Percentiles rank a stretch among this genome's conserved stretches.
Evolutionary conservation across 192 early-diverging fungal species (phyloP).

Genomic region (Podila epicladia): DNA sequence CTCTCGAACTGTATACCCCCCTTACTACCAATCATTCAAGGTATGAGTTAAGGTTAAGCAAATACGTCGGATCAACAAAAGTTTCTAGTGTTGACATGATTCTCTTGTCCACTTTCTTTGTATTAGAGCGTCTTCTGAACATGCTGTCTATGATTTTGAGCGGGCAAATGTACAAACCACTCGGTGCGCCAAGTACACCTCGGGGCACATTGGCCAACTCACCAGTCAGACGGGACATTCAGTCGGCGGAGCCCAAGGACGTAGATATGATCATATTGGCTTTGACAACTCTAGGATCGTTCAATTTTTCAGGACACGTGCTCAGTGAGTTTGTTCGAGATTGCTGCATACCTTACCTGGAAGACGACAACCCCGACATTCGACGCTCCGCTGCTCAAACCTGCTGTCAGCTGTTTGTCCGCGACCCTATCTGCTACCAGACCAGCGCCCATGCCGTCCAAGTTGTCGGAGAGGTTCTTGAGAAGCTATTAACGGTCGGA

Average conservation of each 20-base stretch:
- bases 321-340: slow-evolving; percentile 93
- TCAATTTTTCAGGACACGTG: slow-evolving; percentile 85
- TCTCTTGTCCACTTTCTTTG: background rate
- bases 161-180: slow-evolving; percentile 80
- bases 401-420: slow-evolving; percentile 82
- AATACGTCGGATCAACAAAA: background rate
- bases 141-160: slow-evolving; percentile 88
- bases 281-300: slow-evolving; percentile 81
- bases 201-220: slow-evolving; percentile 13
- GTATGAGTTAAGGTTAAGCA: slow-evolving; percentile 37
- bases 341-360: slow-evolving; percentile 83
- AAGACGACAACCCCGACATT: slow-evolving; percentile 79
- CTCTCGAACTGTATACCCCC: slow-evolving; percentile 86
- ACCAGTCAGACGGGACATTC: slow-evolving; percentile 43
- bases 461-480: slow-evolving; percentile 87
- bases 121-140: slow-evolving; percentile 82
- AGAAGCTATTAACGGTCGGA: slow-evolving; percentile 87
- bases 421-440: slow-evolving; percentile 86
- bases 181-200: slow-evolving; percentile 68
- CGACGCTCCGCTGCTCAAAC: slow-evolving; percentile 88
- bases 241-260: slow-evolving; percentile 68
- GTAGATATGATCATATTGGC: slow-evolving; percentile 83
- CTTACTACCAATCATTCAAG: slow-evolving; percentile 86
- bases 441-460: slow-evolving; percentile 79
- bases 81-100: background rate